phyloP scores from a whole-genome alignment of 129 eudicot species.

The Apium graveolens region DNA sequence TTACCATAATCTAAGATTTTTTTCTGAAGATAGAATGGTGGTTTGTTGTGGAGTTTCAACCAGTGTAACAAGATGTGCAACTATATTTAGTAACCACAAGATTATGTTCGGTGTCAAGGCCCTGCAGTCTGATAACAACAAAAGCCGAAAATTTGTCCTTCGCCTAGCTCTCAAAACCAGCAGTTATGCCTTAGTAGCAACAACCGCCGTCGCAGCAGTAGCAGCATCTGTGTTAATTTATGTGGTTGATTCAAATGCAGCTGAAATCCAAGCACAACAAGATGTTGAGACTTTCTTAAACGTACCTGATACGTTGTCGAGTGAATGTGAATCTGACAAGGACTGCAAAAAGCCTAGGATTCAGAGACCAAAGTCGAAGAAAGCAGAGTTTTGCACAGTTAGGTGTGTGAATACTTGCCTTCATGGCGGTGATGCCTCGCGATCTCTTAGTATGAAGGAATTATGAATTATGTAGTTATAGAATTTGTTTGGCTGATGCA shows the following conservation, averaged over 20 bases:
- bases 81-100: neutral
- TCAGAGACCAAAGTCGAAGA: conserved; percentile 74
- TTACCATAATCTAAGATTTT: neutral
- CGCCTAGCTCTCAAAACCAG: neutral
- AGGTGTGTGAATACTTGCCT: conserved; percentile 79
- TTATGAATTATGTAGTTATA: neutral
- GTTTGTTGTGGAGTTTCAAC: neutral
- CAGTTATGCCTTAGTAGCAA: neutral
- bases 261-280: conserved; percentile 27
- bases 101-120: too few relatives aligned
- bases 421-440: conserved; percentile 74
- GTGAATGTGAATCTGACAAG: conserved; percentile 46
- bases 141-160: neutral
- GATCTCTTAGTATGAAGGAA: conserved; percentile 59
- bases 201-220: conserved; percentile 24
- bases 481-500: neutral
- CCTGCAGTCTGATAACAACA: neutral
- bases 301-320: conserved; percentile 62
- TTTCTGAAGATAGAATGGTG: neutral
- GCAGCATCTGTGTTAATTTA: conserved; percentile 21
- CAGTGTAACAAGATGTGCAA: neutral
- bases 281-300: conserved; percentile 65
- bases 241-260: conserved; percentile 35
- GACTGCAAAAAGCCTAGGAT: conserved; percentile 68
- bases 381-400: conserved; percentile 72